Evolutionary conservation across 176 grass and related monocot species (phyloP).

Genomic region (Eragrostis curvula): DNA sequence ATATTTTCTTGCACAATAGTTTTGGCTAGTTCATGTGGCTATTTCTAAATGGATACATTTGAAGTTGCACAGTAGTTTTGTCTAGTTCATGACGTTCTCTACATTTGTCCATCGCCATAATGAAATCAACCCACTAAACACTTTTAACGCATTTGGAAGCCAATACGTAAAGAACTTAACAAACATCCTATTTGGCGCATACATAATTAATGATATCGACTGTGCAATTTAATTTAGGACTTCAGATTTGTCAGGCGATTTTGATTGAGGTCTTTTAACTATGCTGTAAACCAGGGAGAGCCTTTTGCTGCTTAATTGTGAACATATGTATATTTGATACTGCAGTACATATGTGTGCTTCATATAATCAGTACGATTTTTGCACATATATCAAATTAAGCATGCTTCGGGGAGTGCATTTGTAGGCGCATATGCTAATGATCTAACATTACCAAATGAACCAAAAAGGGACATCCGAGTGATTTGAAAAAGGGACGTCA

Average conservation of each 20-base stretch:
- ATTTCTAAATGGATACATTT: not conserved
- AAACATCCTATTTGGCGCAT: not conserved
- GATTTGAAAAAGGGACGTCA: conserved; percentile 29
- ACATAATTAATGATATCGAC: not conserved
- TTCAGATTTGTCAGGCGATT: not conserved
- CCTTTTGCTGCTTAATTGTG: too few species aligned
- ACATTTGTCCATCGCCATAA: not conserved
- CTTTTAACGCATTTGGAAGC: not conserved
- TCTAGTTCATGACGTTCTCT: not conserved
- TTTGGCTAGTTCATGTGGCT: not conserved
- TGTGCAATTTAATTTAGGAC: not conserved
- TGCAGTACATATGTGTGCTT: not conserved
- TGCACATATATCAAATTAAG: not conserved
- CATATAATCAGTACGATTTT: not conserved
- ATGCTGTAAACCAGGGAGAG: not conserved
- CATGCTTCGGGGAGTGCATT: conserved; percentile 7
- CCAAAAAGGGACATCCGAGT: conserved; percentile 28
- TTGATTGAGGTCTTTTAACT: not conserved
- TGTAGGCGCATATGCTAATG: conserved; percentile 46
- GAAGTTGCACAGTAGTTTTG: not conserved
- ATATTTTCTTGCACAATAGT: too few species aligned
- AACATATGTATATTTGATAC: too few species aligned
- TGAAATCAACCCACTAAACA: not conserved
- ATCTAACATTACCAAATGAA: conserved; percentile 48
- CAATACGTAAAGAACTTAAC: too few species aligned